Conservation (phyloP, 805 yeast species). For the Candida krabiensis region DNA sequence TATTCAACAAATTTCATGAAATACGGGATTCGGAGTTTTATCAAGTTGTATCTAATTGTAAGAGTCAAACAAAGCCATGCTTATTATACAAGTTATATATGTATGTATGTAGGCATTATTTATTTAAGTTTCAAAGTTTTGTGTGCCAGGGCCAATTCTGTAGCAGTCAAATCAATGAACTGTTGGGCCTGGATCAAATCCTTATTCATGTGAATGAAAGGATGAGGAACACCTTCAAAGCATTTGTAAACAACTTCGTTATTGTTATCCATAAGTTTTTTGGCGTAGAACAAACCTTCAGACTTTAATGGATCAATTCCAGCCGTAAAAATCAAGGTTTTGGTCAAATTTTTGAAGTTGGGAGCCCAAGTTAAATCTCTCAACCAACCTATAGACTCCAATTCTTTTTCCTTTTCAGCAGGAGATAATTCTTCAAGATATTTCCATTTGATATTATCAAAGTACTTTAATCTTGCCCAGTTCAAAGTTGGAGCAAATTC, state of each 20-base stretch:
- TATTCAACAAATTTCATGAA: too few species aligned
- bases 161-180: constrained; percentile 29
- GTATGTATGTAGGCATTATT: too few species aligned
- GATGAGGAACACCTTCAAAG: constrained; percentile 35
- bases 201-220: constrained; percentile 36
- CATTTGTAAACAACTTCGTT: constrained; percentile 30
- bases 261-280: constrained; percentile 26
- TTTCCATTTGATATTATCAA: constrained; percentile 32
- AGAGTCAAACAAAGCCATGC: too few species aligned
- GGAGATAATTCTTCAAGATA: constrained; percentile 17
- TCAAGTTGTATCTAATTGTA: too few species aligned
- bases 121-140: constrained; percentile 9
- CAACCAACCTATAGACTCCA: constrained; percentile 32
- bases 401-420: constrained; percentile 15
- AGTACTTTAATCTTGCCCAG: constrained; percentile 33
- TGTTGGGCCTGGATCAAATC: constrained; percentile 31
- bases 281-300: constrained; percentile 34
- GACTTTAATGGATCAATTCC: constrained; percentile 36
- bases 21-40: too few species aligned
- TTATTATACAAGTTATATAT: too few species aligned
- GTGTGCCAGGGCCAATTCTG: constrained; percentile 32
- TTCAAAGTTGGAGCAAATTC: constrained; percentile 35
- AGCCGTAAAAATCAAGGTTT: constrained; percentile 32
- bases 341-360: constrained; percentile 26
- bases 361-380: constrained; percentile 31